A percentile compares a stretch with the other conserved stretches of the same genome.
Evolutionary conservation across 352 stramenopile species (phyloP).

Genomic region (Pythium aquatile): DNA sequence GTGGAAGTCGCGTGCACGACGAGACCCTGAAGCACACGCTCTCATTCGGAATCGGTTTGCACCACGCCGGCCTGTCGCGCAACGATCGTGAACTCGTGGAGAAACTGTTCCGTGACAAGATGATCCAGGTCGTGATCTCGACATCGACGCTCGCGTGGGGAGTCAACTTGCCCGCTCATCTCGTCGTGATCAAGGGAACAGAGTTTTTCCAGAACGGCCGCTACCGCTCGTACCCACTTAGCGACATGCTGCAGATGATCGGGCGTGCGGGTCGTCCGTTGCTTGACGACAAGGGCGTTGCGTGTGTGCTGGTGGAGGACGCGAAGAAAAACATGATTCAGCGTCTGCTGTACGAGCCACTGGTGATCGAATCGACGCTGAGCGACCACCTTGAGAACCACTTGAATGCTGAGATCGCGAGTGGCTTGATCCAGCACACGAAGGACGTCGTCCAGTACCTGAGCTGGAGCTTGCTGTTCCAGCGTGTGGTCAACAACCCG

Average conservation of each 20-base stretch:
- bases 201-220: conserved; percentile 94
- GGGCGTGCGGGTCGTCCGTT: conserved; percentile 94
- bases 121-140: conserved; percentile 96
- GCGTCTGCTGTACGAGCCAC: conserved; percentile 97
- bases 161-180: conserved; percentile 96
- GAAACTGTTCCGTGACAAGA: conserved; percentile 92
- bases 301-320: conserved; percentile 96
- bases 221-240: conserved; percentile 98
- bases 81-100: conserved; percentile 96
- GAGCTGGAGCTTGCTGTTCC: conserved; percentile 97
- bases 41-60: conserved; percentile 97
- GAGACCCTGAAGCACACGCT: conserved; percentile 94
- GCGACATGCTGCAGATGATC: conserved; percentile 99
- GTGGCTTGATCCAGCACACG: conserved; percentile 83
- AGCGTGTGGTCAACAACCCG: conserved; percentile 95
- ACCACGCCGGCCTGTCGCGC: conserved; percentile 91
- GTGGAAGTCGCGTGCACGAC: conserved; percentile 83
- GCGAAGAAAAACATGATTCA: conserved; percentile 99
- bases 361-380: conserved; percentile 97
- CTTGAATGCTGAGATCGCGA: conserved; percentile 96
- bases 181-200: conserved; percentile 99
- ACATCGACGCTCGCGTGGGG: conserved; percentile 94
- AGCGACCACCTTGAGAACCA: conserved; percentile 90
- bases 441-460: conserved; percentile 95
- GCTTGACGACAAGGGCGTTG: conserved; percentile 94